Conservation (phyloP, 169 alveolate species). For the Ichthyophthirius multifiliis region DNA sequence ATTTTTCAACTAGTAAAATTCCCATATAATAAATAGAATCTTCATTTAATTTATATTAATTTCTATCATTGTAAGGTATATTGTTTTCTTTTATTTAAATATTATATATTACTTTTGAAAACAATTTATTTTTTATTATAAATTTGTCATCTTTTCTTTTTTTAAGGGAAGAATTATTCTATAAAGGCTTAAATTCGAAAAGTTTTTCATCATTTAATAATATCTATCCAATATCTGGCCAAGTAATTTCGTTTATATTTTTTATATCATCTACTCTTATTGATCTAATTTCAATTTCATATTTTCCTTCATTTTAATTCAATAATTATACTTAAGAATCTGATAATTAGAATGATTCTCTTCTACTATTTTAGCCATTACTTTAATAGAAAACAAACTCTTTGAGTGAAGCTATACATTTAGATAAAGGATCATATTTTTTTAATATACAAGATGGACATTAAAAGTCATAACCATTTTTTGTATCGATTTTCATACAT, state of each 20-base stretch:
- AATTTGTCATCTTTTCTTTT: constrained; percentile 34
- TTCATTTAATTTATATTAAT: neutral
- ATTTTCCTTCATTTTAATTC: too few relatives aligned
- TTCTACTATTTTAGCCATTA: too few relatives aligned
- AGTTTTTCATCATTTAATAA: neutral
- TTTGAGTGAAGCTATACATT: too few relatives aligned
- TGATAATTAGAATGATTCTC: too few relatives aligned
- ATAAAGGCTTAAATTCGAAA: constrained; percentile 13
- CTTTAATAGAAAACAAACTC: too few relatives aligned
- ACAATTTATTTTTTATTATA: neutral
- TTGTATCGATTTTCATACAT: too few relatives aligned
- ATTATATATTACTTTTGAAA: neutral
- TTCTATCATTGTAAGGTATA: constrained; percentile 7
- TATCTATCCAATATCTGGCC: constrained; percentile 46
- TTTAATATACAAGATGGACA: constrained; percentile 7
- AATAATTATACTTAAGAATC: too few relatives aligned
- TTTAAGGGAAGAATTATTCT: constrained; percentile 16
- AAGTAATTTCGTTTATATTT: constrained; percentile 30
- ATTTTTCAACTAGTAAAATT: neutral
- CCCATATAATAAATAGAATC: neutral
- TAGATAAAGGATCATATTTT: constrained; percentile 3
- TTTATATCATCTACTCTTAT: constrained; percentile 19
- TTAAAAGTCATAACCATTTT: too few relatives aligned
- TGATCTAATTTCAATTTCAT: constrained; percentile 11
- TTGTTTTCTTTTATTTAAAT: too few relatives aligned